Evolutionary conservation across 768 basidiomycete species (phyloP).

Genomic region (Cystofilobasidium macerans): DNA sequence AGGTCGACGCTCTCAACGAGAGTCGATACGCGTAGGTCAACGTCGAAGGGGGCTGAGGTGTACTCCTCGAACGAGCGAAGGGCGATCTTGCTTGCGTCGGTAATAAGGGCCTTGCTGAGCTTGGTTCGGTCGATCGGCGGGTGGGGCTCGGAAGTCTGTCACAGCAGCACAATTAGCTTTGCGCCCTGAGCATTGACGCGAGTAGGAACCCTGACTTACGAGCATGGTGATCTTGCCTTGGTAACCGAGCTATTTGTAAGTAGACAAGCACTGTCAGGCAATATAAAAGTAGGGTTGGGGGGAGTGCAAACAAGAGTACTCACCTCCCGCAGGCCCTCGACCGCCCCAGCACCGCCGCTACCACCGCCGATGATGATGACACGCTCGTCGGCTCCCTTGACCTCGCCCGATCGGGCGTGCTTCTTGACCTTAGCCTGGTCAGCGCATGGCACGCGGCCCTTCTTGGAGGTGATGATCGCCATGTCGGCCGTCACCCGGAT

Average conservation of each 20-base stretch:
- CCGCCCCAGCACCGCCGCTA: slow-evolving; percentile 59
- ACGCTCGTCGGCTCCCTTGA: slow-evolving; percentile 42
- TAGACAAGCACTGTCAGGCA: neutral
- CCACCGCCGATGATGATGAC: slow-evolving; percentile 82
- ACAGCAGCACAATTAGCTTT: no score
- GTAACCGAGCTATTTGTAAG: slow-evolving; percentile 54
- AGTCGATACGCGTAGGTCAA: slow-evolving; percentile 40
- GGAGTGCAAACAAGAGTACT: slow-evolving; percentile 22
- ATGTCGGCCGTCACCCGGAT: slow-evolving; percentile 65
- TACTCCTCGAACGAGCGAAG: neutral
- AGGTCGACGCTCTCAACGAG: slow-evolving; percentile 59
- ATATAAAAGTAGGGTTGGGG: neutral
- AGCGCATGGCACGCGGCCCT: slow-evolving; percentile 47
- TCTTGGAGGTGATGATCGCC: slow-evolving; percentile 55
- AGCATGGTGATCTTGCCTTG: slow-evolving; percentile 64
- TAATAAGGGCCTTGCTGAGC: slow-evolving; percentile 65
- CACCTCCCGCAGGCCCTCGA: slow-evolving; percentile 75
- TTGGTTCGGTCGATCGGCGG: slow-evolving; percentile 83
- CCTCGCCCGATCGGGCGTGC: slow-evolving; percentile 44
- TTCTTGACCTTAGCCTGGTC: slow-evolving; percentile 38
- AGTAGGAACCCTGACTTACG: no score
- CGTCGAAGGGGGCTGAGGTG: slow-evolving; percentile 10
- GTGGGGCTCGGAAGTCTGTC: slow-evolving; percentile 67
- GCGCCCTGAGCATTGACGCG: no score
- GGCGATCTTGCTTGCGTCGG: slow-evolving; percentile 61